Evolutionary conservation across 2,329 filamentous ascomycete genomes (phyloP).

Genomic region (Mycogone perniciosa): DNA sequence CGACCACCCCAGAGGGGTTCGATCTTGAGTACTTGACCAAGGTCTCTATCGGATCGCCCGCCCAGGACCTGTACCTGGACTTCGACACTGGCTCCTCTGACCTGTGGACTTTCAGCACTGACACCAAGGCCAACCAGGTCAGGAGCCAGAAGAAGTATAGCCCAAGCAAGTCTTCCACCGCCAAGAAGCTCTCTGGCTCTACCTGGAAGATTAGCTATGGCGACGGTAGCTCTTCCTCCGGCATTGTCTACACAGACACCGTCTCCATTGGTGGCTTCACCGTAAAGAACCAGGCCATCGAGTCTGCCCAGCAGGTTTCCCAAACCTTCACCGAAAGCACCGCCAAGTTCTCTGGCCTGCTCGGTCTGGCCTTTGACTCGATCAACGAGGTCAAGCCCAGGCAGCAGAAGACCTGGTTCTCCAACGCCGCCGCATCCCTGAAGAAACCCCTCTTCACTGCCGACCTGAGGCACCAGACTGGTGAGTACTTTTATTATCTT

Average conservation of each 20-base stretch:
- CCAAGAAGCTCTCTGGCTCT: constrained; percentile 30
- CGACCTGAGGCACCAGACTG: constrained; percentile 49
- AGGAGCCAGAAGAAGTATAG: constrained; percentile 36
- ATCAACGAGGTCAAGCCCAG: constrained; percentile 37
- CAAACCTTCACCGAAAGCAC: constrained; percentile 31
- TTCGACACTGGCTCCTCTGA: constrained; percentile 23
- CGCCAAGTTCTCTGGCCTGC: constrained; percentile 36
- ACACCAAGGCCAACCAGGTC: constrained; percentile 30
- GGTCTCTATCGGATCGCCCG: constrained; percentile 17
- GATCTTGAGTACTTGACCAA: constrained; percentile 15
- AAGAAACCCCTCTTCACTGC: constrained; percentile 55
- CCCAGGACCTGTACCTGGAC: constrained; percentile 16
- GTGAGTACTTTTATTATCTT: constrained; percentile 11
- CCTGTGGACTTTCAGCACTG: constrained; percentile 35
- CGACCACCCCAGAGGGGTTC: constrained; percentile 8
- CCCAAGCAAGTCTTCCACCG: constrained; percentile 31
- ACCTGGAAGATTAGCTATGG: constrained; percentile 40
- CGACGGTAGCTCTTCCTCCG: constrained; percentile 36
- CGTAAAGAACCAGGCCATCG: constrained; percentile 37
- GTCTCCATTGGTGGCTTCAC: constrained; percentile 37
- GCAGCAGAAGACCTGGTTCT: constrained; percentile 39
- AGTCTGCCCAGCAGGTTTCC: constrained; percentile 37
- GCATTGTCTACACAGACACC: constrained; percentile 37
- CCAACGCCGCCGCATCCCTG: constrained; percentile 22
- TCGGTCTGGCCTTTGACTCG: constrained; percentile 38